A percentile compares a stretch with the other conserved stretches of the same genome.
phyloP scores from a whole-genome alignment of 257 asterid genomes.

The Haberlea rhodopensis region DNA sequence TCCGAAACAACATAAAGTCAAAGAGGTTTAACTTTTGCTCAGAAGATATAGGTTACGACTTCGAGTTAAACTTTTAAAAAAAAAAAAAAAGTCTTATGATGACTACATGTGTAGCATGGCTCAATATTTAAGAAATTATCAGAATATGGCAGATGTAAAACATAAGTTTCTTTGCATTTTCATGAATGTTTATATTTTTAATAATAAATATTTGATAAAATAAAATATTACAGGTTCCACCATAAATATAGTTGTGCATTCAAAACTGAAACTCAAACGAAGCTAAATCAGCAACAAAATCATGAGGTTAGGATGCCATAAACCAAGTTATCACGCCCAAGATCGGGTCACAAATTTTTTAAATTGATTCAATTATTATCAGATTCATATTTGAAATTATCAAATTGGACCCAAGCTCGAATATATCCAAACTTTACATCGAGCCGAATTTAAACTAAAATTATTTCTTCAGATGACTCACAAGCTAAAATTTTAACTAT shows the following conservation, averaged over 20 bases:
- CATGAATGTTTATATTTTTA: too few relatives aligned
- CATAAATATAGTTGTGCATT: too few relatives aligned
- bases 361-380: background rate
- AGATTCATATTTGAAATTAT: too few relatives aligned
- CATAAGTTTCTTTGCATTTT: too few relatives aligned
- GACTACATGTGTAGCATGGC: background rate
- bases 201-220: too few relatives aligned
- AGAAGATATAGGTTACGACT: background rate
- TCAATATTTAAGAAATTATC: too few relatives aligned
- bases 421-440: background rate
- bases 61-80: too few relatives aligned
- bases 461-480: background rate
- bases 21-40: background rate
- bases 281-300: background rate
- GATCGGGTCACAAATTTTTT: background rate
- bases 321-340: background rate
- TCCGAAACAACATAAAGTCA: background rate
- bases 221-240: background rate
- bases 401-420: background rate
- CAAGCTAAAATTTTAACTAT: too few relatives aligned
- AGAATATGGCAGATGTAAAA: background rate
- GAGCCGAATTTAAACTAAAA: background rate
- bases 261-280: too few relatives aligned
- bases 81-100: too few relatives aligned
- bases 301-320: background rate